Percentiles rank a stretch among this genome's conserved stretches.
These are phyloP conservation scores for Capronia epimyces DNA, from an alignment of 2,329 filamentous ascomycete species.

Conservation along the genomic window DNA sequence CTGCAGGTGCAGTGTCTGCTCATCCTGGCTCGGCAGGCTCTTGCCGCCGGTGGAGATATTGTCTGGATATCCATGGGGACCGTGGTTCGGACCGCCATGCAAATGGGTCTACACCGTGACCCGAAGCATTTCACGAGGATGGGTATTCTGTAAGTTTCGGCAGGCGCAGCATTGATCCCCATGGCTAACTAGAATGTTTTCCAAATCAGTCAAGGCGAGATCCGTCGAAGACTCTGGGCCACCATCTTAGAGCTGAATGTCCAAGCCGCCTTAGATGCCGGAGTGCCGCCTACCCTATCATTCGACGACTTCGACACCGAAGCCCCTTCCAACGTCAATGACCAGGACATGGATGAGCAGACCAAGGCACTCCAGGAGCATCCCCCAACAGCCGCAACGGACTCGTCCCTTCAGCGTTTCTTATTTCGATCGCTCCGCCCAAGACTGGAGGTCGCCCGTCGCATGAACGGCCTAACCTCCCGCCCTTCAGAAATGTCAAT, in stretches of 20 bases:
- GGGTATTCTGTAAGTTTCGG: conserved; percentile 7
- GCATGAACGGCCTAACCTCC: conserved; percentile 33
- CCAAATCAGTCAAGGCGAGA: conserved; percentile 24
- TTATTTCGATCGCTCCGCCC: conserved; percentile 22
- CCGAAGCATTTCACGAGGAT: conserved; percentile 28
- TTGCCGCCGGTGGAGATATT: conserved; percentile 33
- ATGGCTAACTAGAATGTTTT: background rate
- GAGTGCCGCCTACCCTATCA: conserved; percentile 31
- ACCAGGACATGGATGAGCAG: conserved; percentile 31
- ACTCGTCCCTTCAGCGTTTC: conserved; percentile 28
- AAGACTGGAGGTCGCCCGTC: conserved; percentile 24
- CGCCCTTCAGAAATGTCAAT: too few species aligned
- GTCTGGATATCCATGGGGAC: conserved; percentile 35
- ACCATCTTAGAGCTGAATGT: conserved; percentile 35
- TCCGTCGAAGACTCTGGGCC: conserved; percentile 34
- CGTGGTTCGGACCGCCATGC: conserved; percentile 30
- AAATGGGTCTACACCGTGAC: conserved; percentile 35
- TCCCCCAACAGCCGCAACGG: conserved; percentile 22
- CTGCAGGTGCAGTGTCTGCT: conserved; percentile 36
- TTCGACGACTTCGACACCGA: conserved; percentile 34
- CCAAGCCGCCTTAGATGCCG: conserved; percentile 33
- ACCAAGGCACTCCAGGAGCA: conserved; percentile 15
- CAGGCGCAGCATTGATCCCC: background rate
- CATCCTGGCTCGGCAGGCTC: conserved; percentile 34
- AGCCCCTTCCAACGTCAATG: conserved; percentile 37